A percentile compares a stretch with the other conserved stretches of the same genome.
Evolutionary conservation across 371 early-diverging fungal genomes (phyloP).

Genomic region (Apophysomyces elegans): DNA sequence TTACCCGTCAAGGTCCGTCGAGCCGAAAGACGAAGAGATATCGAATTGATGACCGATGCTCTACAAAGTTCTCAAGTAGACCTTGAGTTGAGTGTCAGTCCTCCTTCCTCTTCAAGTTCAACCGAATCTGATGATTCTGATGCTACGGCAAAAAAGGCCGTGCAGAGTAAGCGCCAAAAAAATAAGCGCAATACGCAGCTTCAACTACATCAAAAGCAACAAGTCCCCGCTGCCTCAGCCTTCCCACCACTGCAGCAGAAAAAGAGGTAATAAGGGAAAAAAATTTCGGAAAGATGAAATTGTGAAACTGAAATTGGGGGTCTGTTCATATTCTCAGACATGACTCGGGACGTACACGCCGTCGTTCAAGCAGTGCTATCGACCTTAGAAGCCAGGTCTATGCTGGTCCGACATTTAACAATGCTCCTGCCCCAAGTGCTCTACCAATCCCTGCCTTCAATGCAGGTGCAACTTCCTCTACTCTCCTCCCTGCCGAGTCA

Average conservation of each 20-base stretch:
- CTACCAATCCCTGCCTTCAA: constrained; percentile 76
- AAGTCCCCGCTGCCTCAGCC: constrained; percentile 9
- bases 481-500: constrained; percentile 22
- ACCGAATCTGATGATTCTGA: constrained; percentile 16
- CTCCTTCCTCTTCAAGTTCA: constrained; percentile 9
- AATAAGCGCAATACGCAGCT: constrained; percentile 9
- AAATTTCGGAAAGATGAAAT: not conserved
- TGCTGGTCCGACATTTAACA: constrained; percentile 83
- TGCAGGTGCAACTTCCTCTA: constrained; percentile 16
- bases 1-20: constrained; percentile 24
- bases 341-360: constrained; percentile 11
- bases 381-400: constrained; percentile 48
- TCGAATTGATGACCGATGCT: constrained; percentile 23
- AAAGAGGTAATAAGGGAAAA: not conserved
- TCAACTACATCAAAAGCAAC: constrained; percentile 1
- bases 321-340: not conserved
- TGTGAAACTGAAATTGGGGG: not conserved
- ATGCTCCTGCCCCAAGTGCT: constrained; percentile 75
- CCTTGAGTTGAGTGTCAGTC: constrained; percentile 8
- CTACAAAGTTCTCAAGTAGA: constrained; percentile 12
- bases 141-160: constrained; percentile 13
- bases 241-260: constrained; percentile 3
- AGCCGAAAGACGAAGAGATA: constrained; percentile 21
- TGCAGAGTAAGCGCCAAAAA: constrained; percentile 10
- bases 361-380: constrained; percentile 15